Percentiles rank a stretch among this genome's conserved stretches.
phyloP scores from a whole-genome alignment of 2,329 filamentous ascomycete species.

The Trichophyton schoenleinii region DNA sequence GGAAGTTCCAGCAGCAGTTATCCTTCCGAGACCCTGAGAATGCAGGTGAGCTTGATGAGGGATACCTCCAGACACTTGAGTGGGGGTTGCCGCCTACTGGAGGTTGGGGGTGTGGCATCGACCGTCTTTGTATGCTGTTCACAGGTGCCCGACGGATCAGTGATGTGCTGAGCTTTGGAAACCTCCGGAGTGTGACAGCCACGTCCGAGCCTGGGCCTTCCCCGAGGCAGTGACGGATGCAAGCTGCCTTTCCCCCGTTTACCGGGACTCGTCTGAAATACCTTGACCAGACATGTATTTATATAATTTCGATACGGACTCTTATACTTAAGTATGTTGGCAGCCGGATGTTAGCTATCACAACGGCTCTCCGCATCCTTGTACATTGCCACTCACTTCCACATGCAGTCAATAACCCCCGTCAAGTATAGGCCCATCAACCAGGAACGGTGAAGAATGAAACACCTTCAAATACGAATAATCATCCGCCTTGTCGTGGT shows the following conservation, averaged over 20 bases:
- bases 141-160: constrained; percentile 64
- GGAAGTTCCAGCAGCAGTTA: constrained; percentile 60
- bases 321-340: background rate
- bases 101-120: constrained; percentile 90
- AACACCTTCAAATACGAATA: background rate
- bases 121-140: constrained; percentile 85
- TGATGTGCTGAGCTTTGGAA: constrained; percentile 83
- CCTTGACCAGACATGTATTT: background rate
- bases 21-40: constrained; percentile 36
- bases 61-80: constrained; percentile 71
- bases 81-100: constrained; percentile 90
- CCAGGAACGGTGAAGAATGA: background rate
- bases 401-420: background rate
- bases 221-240: background rate
- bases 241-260: background rate
- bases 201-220: background rate
- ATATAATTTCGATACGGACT: background rate
- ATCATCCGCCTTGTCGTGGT: background rate
- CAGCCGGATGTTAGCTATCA: background rate
- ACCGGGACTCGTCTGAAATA: background rate
- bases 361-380: background rate
- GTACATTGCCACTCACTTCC: background rate
- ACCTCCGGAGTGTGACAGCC: constrained; percentile 45
- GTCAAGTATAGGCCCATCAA: background rate
- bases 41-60: constrained; percentile 54